Conservation (phyloP, 805 yeast species). For the Phaffomyces thermotolerans region DNA sequence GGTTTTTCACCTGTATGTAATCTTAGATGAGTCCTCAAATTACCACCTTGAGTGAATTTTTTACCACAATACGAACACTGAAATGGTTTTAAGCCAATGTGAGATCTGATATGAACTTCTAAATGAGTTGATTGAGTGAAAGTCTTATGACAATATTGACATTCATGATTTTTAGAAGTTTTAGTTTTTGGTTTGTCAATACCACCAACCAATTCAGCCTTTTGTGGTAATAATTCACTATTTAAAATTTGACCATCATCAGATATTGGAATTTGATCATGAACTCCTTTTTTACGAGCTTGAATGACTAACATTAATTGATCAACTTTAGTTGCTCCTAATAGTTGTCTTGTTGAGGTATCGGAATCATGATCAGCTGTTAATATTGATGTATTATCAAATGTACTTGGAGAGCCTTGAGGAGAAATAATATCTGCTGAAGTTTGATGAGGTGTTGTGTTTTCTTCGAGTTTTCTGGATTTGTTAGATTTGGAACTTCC, state of each 20-base stretch:
- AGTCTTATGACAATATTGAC: conserved; percentile 69
- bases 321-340: conserved; percentile 88
- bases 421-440: not conserved
- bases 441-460: conserved; percentile 1
- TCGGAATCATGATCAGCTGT: not conserved
- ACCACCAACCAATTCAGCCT: conserved; percentile 69
- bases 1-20: conserved; percentile 93
- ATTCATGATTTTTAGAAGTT: conserved; percentile 51
- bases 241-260: conserved; percentile 66
- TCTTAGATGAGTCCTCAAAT: conserved; percentile 75
- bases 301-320: conserved; percentile 87
- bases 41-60: conserved; percentile 85
- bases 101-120: conserved; percentile 84
- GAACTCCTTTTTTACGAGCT: conserved; percentile 73
- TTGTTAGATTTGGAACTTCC: conserved; percentile 1
- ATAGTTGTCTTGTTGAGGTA: conserved; percentile 38
- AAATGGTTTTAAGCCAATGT: conserved; percentile 81
- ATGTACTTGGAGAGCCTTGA: not conserved
- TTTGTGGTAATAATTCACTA: conserved; percentile 46
- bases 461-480: conserved; percentile 6
- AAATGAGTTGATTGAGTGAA: conserved; percentile 89
- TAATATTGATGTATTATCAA: not conserved
- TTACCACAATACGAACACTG: conserved; percentile 74
- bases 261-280: conserved; percentile 54
- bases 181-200: conserved; percentile 53